phyloP scores from a whole-genome alignment of 2,329 filamentous ascomycete species.

The Ophiocordyceps camponoti-leonardi region DNA sequence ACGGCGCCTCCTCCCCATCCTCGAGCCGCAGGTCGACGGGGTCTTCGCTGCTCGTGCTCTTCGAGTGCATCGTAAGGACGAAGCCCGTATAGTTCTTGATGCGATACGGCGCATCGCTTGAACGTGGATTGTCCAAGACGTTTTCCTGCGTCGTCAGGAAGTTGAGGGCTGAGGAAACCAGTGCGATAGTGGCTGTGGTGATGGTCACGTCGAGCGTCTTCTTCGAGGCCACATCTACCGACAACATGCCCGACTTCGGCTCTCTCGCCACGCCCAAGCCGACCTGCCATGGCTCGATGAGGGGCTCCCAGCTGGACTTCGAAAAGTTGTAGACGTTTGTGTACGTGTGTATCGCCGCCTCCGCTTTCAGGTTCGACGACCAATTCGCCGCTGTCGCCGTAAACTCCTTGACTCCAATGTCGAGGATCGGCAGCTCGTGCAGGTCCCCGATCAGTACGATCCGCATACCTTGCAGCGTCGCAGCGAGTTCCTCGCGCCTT shows the following conservation, averaged over 20 bases:
- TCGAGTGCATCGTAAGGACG: conserved; percentile 68
- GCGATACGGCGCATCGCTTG: conserved; percentile 79
- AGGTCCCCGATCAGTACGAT: conserved; percentile 89
- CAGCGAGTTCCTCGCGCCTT: conserved; percentile 59
- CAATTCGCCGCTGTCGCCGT: conserved; percentile 74
- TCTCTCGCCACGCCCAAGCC: conserved; percentile 77
- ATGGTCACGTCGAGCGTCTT: conserved; percentile 85
- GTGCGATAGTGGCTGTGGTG: conserved; percentile 82
- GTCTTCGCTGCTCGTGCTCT: conserved; percentile 45
- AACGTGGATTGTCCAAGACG: conserved; percentile 80
- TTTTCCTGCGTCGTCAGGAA: conserved; percentile 77
- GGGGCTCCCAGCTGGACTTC: conserved; percentile 93
- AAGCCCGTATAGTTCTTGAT: conserved; percentile 96
- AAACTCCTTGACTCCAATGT: conserved; percentile 85
- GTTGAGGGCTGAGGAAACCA: conserved; percentile 82
- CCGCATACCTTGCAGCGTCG: conserved; percentile 72
- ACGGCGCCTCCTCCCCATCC: conserved; percentile 82
- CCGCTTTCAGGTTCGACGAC: conserved; percentile 73
- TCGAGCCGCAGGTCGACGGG: conserved; percentile 58
- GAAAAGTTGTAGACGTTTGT: conserved; percentile 98
- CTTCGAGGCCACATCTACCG: conserved; percentile 72
- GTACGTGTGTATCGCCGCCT: conserved; percentile 83
- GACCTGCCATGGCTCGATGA: conserved; percentile 94
- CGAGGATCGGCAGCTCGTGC: conserved; percentile 87
- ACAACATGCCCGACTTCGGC: conserved; percentile 55